Conservation (phyloP, 1,284 basidiomycete genomes). For the Schizopora paradoxa region DNA sequence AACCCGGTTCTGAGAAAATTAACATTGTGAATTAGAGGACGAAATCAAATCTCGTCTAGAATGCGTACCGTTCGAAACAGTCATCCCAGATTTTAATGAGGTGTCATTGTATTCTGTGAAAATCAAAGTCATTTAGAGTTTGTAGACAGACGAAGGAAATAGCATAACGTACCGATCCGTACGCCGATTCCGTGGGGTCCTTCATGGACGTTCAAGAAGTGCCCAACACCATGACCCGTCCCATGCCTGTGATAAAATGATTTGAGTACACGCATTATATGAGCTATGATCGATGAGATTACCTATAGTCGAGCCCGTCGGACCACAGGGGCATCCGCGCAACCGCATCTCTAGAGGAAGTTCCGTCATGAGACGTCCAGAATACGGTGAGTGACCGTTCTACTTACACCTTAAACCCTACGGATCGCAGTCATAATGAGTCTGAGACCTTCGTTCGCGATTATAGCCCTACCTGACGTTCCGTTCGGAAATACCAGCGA, state of each 20-base stretch:
- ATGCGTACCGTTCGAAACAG: conserved; percentile 73
- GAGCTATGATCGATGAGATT: conserved; percentile 37
- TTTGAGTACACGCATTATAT: neutral
- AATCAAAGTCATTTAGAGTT: conserved; percentile 6
- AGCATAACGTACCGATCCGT: conserved; percentile 49
- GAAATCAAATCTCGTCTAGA: neutral
- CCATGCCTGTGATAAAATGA: conserved; percentile 54
- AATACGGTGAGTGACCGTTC: neutral
- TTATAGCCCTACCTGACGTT: conserved; percentile 60
- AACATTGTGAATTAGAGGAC: conserved; percentile 1
- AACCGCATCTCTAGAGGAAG: conserved; percentile 64
- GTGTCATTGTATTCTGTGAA: conserved; percentile 49
- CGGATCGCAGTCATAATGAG: neutral
- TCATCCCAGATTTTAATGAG: conserved; percentile 79
- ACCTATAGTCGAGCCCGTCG: conserved; percentile 67
- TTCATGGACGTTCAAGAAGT: conserved; percentile 92
- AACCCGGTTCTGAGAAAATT: conserved; percentile 70
- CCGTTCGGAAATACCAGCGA: conserved; percentile 81
- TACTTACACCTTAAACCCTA: conserved; percentile 4
- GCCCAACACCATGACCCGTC: conserved; percentile 92
- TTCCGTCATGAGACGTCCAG: neutral
- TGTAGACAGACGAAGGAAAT: neutral
- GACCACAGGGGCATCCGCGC: conserved; percentile 85
- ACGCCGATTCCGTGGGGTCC: conserved; percentile 87
- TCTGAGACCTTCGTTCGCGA: neutral